Evolutionary conservation across 441 rosid genomes (phyloP).

Genomic region (Populus hybrid): DNA sequence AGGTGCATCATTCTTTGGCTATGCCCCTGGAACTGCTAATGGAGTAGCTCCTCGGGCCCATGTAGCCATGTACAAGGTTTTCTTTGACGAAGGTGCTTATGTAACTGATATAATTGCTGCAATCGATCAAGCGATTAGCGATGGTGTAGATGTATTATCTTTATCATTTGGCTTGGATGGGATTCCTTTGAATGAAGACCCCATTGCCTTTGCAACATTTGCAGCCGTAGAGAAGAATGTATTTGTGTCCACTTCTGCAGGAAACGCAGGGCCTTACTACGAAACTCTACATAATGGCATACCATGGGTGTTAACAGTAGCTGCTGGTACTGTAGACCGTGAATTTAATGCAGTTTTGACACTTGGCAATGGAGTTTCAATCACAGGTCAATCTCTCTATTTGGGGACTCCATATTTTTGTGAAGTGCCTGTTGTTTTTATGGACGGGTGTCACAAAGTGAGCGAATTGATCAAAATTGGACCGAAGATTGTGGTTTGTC

Average conservation of each 20-base stretch:
- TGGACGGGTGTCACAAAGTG: conserved; percentile 40
- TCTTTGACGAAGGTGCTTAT: conserved; percentile 50
- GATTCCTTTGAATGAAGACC: conserved; percentile 58
- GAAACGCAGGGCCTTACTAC: conserved; percentile 66
- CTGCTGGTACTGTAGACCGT: conserved; percentile 69
- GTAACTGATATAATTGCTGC: conserved; percentile 73
- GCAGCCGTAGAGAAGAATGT: conserved; percentile 57
- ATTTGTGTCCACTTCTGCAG: conserved; percentile 75
- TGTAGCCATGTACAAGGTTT: conserved; percentile 72
- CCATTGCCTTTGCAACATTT: conserved; percentile 72
- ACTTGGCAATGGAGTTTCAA: conserved; percentile 48
- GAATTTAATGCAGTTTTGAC: conserved; percentile 51
- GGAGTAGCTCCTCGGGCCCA: conserved; percentile 77
- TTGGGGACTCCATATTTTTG: conserved; percentile 39
- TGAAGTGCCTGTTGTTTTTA: conserved; percentile 47
- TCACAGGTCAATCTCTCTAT: conserved; percentile 54
- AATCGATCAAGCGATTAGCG: conserved; percentile 69
- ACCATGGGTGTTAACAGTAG: conserved; percentile 84
- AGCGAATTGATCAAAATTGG: conserved; percentile 33
- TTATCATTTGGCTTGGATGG: conserved; percentile 61
- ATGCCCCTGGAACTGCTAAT: conserved; percentile 61
- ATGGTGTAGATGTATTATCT: conserved; percentile 70
- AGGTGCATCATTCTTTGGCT: conserved; percentile 52
- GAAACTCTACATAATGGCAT: conserved; percentile 61
- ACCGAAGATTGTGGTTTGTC: conserved; percentile 66